A percentile compares a stretch with the other conserved stretches of the same genome.
Conservation (phyloP, 495 filamentous ascomycete genomes). For the Penicillium paradoxum region DNA sequence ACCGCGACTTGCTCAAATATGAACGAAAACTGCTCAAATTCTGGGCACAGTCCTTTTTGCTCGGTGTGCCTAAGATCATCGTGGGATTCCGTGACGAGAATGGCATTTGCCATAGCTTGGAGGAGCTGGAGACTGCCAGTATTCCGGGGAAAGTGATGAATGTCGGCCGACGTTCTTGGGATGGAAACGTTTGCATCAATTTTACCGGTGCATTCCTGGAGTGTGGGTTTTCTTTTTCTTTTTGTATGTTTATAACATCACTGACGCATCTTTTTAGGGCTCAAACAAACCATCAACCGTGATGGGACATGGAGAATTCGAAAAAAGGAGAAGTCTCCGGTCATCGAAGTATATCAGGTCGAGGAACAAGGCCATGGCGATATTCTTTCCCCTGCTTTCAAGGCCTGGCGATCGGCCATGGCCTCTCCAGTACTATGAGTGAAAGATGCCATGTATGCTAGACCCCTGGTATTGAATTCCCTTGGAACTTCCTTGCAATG, state of each 20-base stretch:
- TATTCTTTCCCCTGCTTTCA: conserved; percentile 73
- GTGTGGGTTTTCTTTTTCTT: conserved; percentile 46
- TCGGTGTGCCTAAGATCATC: conserved; percentile 87
- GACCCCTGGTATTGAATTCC: no score
- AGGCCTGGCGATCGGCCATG: conserved; percentile 56
- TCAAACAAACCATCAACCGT: conserved; percentile 58
- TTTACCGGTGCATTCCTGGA: conserved; percentile 73
- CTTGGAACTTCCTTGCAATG: not conserved
- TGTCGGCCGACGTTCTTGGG: conserved; percentile 64
- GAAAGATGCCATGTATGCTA: not conserved
- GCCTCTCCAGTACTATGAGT: not conserved
- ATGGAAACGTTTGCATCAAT: conserved; percentile 87
- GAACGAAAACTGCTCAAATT: conserved; percentile 89
- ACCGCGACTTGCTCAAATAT: conserved; percentile 65
- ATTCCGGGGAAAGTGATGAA: conserved; percentile 71
- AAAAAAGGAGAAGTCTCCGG: conserved; percentile 47
- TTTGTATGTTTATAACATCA: not conserved
- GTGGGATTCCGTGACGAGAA: conserved; percentile 76
- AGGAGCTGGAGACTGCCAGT: conserved; percentile 71
- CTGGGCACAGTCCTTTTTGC: conserved; percentile 93
- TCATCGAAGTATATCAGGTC: conserved; percentile 66
- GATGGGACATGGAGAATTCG: conserved; percentile 81
- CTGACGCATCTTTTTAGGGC: conserved; percentile 40
- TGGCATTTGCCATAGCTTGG: conserved; percentile 63
- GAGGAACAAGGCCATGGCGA: conserved; percentile 69